A percentile compares a stretch with the other conserved stretches of the same genome.
phyloP scores from a whole-genome alignment of 805 yeast species.

The Myxozyma geophila region DNA sequence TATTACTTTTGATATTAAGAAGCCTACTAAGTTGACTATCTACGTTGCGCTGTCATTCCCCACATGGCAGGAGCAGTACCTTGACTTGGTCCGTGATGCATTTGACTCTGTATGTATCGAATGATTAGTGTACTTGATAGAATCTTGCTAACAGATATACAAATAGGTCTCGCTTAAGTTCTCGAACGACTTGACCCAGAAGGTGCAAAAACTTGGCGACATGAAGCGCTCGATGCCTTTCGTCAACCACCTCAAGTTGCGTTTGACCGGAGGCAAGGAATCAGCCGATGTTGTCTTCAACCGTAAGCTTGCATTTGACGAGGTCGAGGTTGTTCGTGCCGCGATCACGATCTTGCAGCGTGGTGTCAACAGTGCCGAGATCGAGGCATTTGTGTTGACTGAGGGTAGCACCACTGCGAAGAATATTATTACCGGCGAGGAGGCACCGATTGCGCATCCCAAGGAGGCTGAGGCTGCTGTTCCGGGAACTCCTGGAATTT shows the following conservation, averaged over 20 bases:
- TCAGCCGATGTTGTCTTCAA: constrained; percentile 80
- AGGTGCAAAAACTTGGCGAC: constrained; percentile 57
- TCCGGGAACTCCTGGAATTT: constrained; percentile 92
- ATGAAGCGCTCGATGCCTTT: constrained; percentile 99
- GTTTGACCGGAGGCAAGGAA: constrained; percentile 63
- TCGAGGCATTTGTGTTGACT: constrained; percentile 59
- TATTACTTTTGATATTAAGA: constrained; percentile 71
- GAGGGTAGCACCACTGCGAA: constrained; percentile 67
- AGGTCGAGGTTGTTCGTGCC: constrained; percentile 59
- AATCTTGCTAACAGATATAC: constrained; percentile 20
- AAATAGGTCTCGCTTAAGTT: constrained; percentile 42
- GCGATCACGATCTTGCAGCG: constrained; percentile 32
- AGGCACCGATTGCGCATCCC: constrained; percentile 59
- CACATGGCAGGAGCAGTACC: constrained; percentile 83
- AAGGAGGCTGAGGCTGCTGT: constrained; percentile 81
- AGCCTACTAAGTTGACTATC: constrained; percentile 74
- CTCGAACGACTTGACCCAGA: constrained; percentile 47
- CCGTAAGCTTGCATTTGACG: constrained; percentile 84
- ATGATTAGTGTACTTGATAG: constrained; percentile 18
- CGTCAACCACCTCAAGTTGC: constrained; percentile 80
- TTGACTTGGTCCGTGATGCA: constrained; percentile 77
- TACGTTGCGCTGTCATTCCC: constrained; percentile 84
- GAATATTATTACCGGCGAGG: constrained; percentile 71
- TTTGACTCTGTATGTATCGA: constrained; percentile 48
- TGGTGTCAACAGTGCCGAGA: constrained; percentile 23